Evolutionary conservation across 2,329 filamentous ascomycete genomes (phyloP), one percentile per base, ranked within the genome.

Genomic region (Cladosporium cucumerinum): DNA sequence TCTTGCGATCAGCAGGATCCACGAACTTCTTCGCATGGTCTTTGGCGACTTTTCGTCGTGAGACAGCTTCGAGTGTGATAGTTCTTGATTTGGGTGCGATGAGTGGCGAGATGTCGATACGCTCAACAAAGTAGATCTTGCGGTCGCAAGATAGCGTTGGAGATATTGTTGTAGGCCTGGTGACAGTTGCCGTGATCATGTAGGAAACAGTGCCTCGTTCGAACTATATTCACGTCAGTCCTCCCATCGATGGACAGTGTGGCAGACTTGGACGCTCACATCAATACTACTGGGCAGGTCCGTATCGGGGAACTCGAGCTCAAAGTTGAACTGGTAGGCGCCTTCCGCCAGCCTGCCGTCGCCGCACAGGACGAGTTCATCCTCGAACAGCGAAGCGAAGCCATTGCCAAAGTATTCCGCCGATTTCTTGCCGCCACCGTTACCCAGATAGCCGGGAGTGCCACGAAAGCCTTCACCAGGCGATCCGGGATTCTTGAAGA

Each of bases 151-250:
- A 90, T 11, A 89, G 85, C 2, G 89, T 93, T 1, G 94, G 89
- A 16, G 89, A 85, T 67, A 97, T 96, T 6, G 93, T 88, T 0
- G 91, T 95, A 23, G 95, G 94, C 64, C 93, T 87, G 23, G 94
- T 98, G 65, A 98, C 78, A 10, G 93, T 97, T 34, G 94, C 90
- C 6, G 92, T 94, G 71, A 98, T 86, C 80, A 94, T 87, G 79
- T 98, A 99, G 23, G 90, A 89, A 72, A 99, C 92, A 1, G 92
- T 93, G 39, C 95, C 95, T 74, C 94, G 88, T 79, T 98, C 95
- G 77, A 99, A 99, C 93, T 98, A 60, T n/a, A 26, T 30, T 32
- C 36, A 55, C n/a, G 59, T 72, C 61, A 73, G 70, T 60, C 59
- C 30, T 18, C 34, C 10, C 23, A 11, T 25, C 21, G 43, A 36